Base-by-base conservation (phyloP, 202 grass and related monocot genomes). In the Elaeis oleifera region DNA sequence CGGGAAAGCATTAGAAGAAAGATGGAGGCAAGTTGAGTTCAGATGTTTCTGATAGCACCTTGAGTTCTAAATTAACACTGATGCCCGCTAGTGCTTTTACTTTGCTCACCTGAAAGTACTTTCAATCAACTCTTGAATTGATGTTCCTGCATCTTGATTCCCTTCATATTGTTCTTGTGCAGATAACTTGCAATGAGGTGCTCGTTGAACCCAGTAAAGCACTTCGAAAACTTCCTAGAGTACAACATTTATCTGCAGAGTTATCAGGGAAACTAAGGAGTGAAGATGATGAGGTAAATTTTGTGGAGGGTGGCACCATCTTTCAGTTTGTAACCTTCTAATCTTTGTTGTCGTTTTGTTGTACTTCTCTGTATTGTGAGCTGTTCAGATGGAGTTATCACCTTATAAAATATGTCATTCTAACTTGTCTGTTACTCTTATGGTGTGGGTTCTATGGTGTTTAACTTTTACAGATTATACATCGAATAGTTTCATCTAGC, bases 211-310 rank as follows among this genome's bases (percentile, higher is more conserved):
- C 94, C 50, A 84, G 69, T 44, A 99, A 99, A 78, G 88, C 82
- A 56, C 82, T 99, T 49, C 80, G 82, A 65, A 99, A 99, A 82
- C 94, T 92, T 84, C 88, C 94, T 61, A 81, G 94, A 78, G 79
- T 99, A 54, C 88, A 99, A 27, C 94, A 99, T 63, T 68, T 99
- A 59, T 89, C 84, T 51, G 85, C 88, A 0, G 85, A 99, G 25
- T 85, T 92, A 74, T 82, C 80, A 76, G 84, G 84, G 9, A 92
- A 75, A 78, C 71, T 99, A 71, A 75, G 65, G 52, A 85, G 72
- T 21, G 82, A 89, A 73, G 82, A 84, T 26, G 75, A 86, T 16
- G 94, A 92, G 85, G 94, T 92, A 78, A 67, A 44, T 44, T 44
- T 31, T 31, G 28, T 31, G 28, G 5, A 31, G 28, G 28, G 28